Conservation (phyloP, 495 filamentous ascomycete species). For the Penicillium maclennaniae region DNA sequence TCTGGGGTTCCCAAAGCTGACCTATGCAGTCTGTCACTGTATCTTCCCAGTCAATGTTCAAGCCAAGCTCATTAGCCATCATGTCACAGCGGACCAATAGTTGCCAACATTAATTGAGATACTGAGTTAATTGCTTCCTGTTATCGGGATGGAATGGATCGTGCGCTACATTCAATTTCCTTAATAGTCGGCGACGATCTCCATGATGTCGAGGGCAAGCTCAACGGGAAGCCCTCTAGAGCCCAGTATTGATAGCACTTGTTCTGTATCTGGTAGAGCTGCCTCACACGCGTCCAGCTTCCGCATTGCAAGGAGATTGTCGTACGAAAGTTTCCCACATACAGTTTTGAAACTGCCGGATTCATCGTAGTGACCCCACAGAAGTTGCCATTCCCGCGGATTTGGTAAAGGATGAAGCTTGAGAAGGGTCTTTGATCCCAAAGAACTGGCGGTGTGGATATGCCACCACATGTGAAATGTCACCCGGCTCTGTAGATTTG, state of each 20-base stretch:
- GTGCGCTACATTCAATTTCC: conserved; percentile 7
- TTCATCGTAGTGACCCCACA: neutral
- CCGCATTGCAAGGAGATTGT: conserved; percentile 9
- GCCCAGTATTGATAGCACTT: conserved; percentile 1
- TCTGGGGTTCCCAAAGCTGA: neutral
- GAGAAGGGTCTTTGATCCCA: neutral
- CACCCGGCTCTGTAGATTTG: neutral
- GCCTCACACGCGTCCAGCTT: neutral
- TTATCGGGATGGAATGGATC: conserved; percentile 22
- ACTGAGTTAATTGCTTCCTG: conserved; percentile 4
- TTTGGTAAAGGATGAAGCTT: neutral
- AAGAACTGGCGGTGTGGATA: conserved; percentile 3
- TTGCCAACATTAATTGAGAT: conserved; percentile 21
- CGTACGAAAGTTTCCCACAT: conserved; percentile 8
- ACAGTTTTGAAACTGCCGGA: neutral
- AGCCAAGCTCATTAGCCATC: conserved; percentile 16
- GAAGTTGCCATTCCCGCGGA: neutral
- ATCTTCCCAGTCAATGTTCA: conserved; percentile 2
- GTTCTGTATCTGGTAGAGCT: neutral
- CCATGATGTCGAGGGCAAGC: conserved; percentile 15
- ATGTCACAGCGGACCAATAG: conserved; percentile 20
- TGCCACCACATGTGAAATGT: neutral
- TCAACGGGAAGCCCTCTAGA: conserved; percentile 13
- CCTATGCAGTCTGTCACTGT: neutral
- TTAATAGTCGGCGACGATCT: conserved; percentile 10